A percentile compares a stretch with the other conserved stretches of the same genome.
Evolutionary conservation across 164 flowering plant species (phyloP).

Genomic region (Berberis vulgaris): DNA sequence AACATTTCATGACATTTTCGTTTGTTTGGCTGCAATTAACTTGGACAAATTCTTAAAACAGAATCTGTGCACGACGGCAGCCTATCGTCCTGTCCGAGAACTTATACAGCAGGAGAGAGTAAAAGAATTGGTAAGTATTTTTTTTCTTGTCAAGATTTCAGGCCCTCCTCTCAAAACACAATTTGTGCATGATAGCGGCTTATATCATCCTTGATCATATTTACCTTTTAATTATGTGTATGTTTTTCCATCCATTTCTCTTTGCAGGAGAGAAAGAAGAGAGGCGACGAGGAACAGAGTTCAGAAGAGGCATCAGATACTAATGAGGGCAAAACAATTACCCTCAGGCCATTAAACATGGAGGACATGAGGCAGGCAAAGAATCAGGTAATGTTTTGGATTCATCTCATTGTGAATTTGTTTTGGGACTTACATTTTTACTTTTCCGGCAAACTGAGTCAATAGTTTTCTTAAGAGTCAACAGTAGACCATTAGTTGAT

Average conservation of each 20-base stretch:
- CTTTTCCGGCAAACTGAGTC: too few species aligned
- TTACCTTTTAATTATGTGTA: not conserved
- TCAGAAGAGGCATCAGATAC: conserved; percentile 38
- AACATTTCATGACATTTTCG: not conserved
- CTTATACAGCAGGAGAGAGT: too few species aligned
- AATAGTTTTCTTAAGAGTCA: too few species aligned
- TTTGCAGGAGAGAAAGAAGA: conserved; percentile 57
- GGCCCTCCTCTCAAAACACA: too few species aligned
- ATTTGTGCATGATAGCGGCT: conserved; percentile 72
- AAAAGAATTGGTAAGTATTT: too few species aligned
- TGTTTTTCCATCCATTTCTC: not conserved
- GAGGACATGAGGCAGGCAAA: conserved; percentile 92
- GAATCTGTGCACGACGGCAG: conserved; percentile 32
- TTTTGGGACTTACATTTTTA: too few species aligned
- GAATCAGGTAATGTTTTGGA: conserved; percentile 54
- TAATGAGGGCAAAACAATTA: conserved; percentile 44
- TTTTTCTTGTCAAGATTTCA: too few species aligned
- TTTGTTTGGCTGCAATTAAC: conserved; percentile 2
- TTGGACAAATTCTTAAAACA: conserved; percentile 29
- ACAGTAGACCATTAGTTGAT: too few species aligned
- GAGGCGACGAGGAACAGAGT: conserved; percentile 36
- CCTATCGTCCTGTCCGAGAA: too few species aligned
- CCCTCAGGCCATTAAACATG: conserved; percentile 75
- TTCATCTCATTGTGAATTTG: not conserved
- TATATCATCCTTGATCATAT: conserved; percentile 20